phyloP scores from a whole-genome alignment of 2,329 filamentous ascomycete species.

The Xylariaceae sp. region DNA sequence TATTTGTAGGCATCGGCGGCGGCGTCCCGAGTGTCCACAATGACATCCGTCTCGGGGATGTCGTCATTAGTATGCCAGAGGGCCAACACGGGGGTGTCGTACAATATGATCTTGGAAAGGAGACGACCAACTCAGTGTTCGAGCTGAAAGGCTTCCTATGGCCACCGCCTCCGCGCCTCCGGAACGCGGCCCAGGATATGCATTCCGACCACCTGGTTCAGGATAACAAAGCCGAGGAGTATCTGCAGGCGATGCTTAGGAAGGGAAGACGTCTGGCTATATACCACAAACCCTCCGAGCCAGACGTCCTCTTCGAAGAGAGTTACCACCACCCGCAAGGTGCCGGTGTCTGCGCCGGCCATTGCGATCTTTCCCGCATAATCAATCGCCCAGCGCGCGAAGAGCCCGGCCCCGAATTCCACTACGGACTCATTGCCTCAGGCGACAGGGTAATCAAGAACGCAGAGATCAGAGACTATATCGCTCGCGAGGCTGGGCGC shows the following conservation, averaged over 20 bases:
- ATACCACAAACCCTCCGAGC: slow-evolving; percentile 11
- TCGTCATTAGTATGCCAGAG: slow-evolving; percentile 13
- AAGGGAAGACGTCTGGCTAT: slow-evolving; percentile 7
- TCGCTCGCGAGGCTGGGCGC: background rate
- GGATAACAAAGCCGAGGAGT: slow-evolving; percentile 12
- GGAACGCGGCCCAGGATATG: slow-evolving; percentile 16
- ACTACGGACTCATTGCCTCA: slow-evolving; percentile 9
- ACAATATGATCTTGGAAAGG: slow-evolving; percentile 13
- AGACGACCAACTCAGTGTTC: slow-evolving; percentile 5
- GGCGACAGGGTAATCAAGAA: slow-evolving; percentile 4
- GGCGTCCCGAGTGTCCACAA: slow-evolving; percentile 16
- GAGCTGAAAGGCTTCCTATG: slow-evolving; percentile 16
- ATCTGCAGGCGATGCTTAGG: slow-evolving; percentile 6
- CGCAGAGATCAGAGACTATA: background rate
- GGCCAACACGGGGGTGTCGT: slow-evolving; percentile 10
- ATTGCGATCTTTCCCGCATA: slow-evolving; percentile 3
- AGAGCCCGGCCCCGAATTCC: background rate
- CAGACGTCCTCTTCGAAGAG: slow-evolving; percentile 15
- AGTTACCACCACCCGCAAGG: slow-evolving; percentile 7
- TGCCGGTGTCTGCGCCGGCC: slow-evolving; percentile 2
- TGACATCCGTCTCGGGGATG: slow-evolving; percentile 17
- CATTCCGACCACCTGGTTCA: slow-evolving; percentile 15
- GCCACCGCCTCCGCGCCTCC: slow-evolving; percentile 12
- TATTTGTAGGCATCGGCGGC: slow-evolving; percentile 26
- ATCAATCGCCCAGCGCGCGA: background rate